Conservation (phyloP, 2,329 filamentous ascomycete genomes). For the Apiospora rasikravindrae region DNA sequence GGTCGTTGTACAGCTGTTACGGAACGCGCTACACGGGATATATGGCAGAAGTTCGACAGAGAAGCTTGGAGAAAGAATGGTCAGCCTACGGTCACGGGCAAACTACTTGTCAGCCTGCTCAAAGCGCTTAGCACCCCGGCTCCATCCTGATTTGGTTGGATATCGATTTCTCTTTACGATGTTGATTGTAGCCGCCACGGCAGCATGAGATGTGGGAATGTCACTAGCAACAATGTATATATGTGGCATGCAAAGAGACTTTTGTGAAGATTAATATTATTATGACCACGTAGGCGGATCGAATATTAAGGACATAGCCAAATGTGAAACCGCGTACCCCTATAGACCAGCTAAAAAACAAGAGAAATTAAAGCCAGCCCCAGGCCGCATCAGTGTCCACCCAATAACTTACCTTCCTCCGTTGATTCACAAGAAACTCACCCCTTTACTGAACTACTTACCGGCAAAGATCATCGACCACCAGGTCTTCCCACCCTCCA, state of each 20-base stretch:
- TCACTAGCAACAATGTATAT: not conserved
- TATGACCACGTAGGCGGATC: too few relatives aligned
- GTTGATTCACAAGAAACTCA: not conserved
- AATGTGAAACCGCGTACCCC: not conserved
- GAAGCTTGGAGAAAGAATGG: not conserved
- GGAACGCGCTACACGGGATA: not conserved
- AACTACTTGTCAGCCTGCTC: not conserved
- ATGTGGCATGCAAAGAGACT: not conserved
- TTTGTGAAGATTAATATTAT: too few relatives aligned
- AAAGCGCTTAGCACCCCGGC: not conserved
- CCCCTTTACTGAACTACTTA: not conserved
- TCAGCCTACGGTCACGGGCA: not conserved
- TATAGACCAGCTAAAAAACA: not conserved
- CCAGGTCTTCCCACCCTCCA: slow-evolving; percentile 1
- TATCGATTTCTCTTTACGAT: too few relatives aligned
- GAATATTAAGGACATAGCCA: not conserved
- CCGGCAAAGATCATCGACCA: not conserved
- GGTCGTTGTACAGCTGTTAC: not conserved
- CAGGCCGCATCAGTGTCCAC: not conserved
- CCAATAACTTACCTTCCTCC: not conserved
- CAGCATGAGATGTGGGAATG: not conserved
- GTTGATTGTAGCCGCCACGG: not conserved
- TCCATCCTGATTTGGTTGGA: too few relatives aligned
- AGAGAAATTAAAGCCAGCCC: not conserved
- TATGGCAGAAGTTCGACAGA: not conserved